Evolutionary conservation across 2,329 filamentous ascomycete species (phyloP).

Genomic region (Albophoma yamanashiensis): DNA sequence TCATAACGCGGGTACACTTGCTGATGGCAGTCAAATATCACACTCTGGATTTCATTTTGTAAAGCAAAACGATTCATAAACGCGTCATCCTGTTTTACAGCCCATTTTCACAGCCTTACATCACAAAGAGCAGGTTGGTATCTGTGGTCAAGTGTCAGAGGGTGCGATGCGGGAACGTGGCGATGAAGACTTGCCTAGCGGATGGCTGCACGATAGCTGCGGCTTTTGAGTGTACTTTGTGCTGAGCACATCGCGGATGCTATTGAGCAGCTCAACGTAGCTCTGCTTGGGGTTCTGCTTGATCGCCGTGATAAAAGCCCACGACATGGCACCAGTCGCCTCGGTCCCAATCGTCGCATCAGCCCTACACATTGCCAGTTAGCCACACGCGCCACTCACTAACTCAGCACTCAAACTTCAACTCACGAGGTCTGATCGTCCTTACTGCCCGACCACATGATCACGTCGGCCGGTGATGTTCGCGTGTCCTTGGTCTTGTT

Average conservation of each 20-base stretch:
- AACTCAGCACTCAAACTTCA: background rate
- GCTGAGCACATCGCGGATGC: slow-evolving; percentile 79
- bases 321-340: slow-evolving; percentile 96
- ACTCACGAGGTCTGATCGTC: slow-evolving; percentile 74
- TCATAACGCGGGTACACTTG: background rate
- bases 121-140: slow-evolving; percentile 56
- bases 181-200: slow-evolving; percentile 60
- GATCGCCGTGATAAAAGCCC: slow-evolving; percentile 85
- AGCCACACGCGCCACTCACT: background rate
- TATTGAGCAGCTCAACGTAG: slow-evolving; percentile 93
- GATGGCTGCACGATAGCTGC: slow-evolving; percentile 92
- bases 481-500: slow-evolving; percentile 78
- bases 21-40: background rate
- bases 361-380: slow-evolving; percentile 41
- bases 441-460: slow-evolving; percentile 97
- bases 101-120: slow-evolving; percentile 28
- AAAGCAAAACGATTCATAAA: background rate
- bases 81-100: background rate
- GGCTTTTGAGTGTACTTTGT: slow-evolving; percentile 90
- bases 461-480: slow-evolving; percentile 87
- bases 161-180: background rate
- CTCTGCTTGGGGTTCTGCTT: slow-evolving; percentile 92
- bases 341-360: slow-evolving; percentile 82
- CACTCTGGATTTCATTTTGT: background rate
- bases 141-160: slow-evolving; percentile 30